Evolutionary conservation across 306 rosid species (phyloP), one percentile per base, ranked within the genome.

Genomic region (Gastrolobium bilobum): DNA sequence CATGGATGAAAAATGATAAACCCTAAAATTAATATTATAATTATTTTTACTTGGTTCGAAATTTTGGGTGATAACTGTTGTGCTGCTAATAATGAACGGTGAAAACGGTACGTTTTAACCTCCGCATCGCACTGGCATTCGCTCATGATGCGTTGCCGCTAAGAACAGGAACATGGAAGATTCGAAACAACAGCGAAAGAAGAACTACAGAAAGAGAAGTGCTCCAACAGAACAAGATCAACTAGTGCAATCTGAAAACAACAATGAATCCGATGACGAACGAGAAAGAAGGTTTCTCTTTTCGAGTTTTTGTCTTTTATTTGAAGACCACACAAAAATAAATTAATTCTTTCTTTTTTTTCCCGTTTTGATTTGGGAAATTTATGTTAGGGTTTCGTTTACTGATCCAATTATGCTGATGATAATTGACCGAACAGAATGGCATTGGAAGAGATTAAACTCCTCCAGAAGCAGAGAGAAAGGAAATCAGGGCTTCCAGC

Each of bases 391-490:
- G 79, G 77, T 68, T 77, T 73, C 40, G 0, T 15, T 79, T 31
- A 54, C 42, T 10, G 64, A 69, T 62, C 6, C 65, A 59, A 29
- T 65, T 71, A 2, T 29, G 6, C 48, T 69, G 6, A 13, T 50
- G 26, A 50, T 7, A 6, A 68, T 85, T 20, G 53, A 20, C 10
- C 10, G 13, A 38, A 60, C 81, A 88, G 99, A 61, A 87, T 93
- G 91, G 88, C 90, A 5, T 86, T 95, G 92, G 98, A 95, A 79
- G 99, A 95, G 87, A 91, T 95, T 34, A 95, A 86, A 79, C 92
- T 95, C 59, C 86, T 95, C 7, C 99, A 95, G 84, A 95, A 90
- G 83, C 99, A 91, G 87, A 78, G 99, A 87, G 94, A 91, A 80
- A 90, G 93, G 82, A 92, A 89, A 87, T 93, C 81, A 5, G 99